Evolutionary conservation across 345 rosid species (phyloP).

Genomic region (Dipteronia sinensis): DNA sequence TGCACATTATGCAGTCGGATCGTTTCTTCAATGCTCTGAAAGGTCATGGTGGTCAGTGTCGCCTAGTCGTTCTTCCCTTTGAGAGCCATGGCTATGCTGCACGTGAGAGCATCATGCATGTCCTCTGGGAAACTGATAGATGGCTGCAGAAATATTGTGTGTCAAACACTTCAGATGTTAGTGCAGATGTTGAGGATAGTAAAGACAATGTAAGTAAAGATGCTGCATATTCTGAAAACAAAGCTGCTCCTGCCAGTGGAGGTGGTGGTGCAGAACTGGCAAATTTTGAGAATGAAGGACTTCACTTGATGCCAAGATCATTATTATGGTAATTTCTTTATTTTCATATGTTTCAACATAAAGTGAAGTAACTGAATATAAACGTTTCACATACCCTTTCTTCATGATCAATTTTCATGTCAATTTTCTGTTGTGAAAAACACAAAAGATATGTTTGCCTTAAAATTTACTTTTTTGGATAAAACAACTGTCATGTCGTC

Average conservation of each 20-base stretch:
- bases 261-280: conserved; percentile 61
- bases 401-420: not conserved
- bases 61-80: conserved; percentile 85
- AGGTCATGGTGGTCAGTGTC: conserved; percentile 94
- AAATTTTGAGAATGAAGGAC: conserved; percentile 36
- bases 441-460: not conserved
- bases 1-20: conserved; percentile 66
- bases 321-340: conserved; percentile 48
- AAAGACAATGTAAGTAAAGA: conserved; percentile 40
- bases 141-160: conserved; percentile 92
- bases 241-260: conserved; percentile 53
- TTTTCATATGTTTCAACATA: not conserved
- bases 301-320: conserved; percentile 46
- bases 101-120: conserved; percentile 97
- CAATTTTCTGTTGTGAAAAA: not conserved
- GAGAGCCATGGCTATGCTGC: conserved; percentile 98
- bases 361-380: not conserved
- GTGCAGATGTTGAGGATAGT: conserved; percentile 36
- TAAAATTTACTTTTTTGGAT: not conserved
- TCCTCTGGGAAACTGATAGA: conserved; percentile 96
- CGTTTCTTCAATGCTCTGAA: conserved; percentile 93
- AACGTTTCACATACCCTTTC: not conserved
- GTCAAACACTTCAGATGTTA: conserved; percentile 52
- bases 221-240: conserved; percentile 43
- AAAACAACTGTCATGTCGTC: not conserved